Conservation (phyloP, 73 alveolate genomes). For the Breviolum minutum region DNA sequence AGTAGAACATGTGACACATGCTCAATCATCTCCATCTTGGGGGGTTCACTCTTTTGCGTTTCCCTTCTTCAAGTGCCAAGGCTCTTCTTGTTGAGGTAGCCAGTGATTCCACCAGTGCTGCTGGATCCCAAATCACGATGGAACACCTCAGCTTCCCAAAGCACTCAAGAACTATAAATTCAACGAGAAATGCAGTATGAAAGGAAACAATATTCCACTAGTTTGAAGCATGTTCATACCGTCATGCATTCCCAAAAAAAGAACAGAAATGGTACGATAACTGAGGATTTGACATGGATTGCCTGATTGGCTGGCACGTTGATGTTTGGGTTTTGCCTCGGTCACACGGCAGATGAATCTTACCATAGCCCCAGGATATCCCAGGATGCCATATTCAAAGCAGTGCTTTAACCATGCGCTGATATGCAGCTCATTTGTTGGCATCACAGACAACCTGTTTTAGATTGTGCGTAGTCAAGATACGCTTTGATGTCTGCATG, state of each 20-base stretch:
- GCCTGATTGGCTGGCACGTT: constrained; percentile 34
- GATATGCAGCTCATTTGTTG: too few species aligned
- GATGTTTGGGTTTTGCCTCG: constrained; percentile 35
- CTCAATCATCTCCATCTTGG: too few species aligned
- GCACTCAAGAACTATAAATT: too few species aligned
- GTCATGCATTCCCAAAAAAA: not conserved
- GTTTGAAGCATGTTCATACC: not conserved
- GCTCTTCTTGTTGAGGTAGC: constrained; percentile 78
- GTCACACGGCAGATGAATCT: not conserved
- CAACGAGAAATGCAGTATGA: too few species aligned
- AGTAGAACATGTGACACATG: too few species aligned
- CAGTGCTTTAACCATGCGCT: not conserved
- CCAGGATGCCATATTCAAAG: too few species aligned
- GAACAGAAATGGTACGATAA: too few species aligned
- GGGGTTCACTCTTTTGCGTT: too few species aligned
- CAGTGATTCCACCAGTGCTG: constrained; percentile 69
- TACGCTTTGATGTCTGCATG: constrained; percentile 46
- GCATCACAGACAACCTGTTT: not conserved
- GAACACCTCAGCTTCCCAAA: constrained; percentile 3
- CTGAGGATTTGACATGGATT: constrained; percentile 18
- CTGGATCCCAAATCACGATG: constrained; percentile 76
- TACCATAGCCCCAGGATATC: too few species aligned
- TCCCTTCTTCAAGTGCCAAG: not conserved
- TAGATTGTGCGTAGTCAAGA: not conserved
- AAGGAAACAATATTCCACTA: too few species aligned